Evolutionary conservation across 2,329 filamentous ascomycete genomes (phyloP), one percentile per base, ranked within the genome.

Genomic region (Lojkania enalia): DNA sequence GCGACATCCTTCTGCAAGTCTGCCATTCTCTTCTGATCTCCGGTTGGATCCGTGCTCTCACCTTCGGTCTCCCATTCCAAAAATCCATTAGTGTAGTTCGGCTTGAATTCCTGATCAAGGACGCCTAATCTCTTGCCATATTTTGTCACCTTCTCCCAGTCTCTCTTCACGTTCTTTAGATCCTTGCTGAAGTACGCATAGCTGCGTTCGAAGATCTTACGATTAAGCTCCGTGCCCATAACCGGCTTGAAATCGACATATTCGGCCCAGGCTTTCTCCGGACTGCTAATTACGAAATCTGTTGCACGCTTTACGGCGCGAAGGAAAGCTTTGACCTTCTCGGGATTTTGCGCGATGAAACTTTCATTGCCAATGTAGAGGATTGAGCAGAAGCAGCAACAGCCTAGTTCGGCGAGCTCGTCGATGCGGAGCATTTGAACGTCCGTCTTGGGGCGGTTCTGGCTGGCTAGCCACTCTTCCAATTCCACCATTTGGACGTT

Each of bases 401-500:
- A 90, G 38, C 87, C 87, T 2, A 90, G 76, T 67, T 89, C 85
- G 23, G 87, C 87, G 20, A 90, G 83, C 73, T 90, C 81, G 65
- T 90, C 87, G 61, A 90, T 90, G 59, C 87, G 83, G 14, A 90
- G 80, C 86, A 90, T 90, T 71, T 88, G 83, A 5, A 89, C 87
- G 52, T 90, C 86, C 12, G 74, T 72, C 64, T 79, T 80, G 47
- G 82, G 78, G 1, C 85, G 83, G 55, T 77, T 77, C 64, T 87
- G 84, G 0, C 64, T 51, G 0, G 76, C 77, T 15, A 90, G 82
- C 86, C 86, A 90, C 63, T 88, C 85, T 67, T 87, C 86, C 1
- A 90, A 77, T 70, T 90, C 87, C 32, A 90, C 87, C 86, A 89
- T 89, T 70, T 90, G 87, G 5, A 90, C 86, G 61, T 90, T 90